Conservation (phyloP, 2,329 filamentous ascomycete species). For the Fusarium clavum region DNA sequence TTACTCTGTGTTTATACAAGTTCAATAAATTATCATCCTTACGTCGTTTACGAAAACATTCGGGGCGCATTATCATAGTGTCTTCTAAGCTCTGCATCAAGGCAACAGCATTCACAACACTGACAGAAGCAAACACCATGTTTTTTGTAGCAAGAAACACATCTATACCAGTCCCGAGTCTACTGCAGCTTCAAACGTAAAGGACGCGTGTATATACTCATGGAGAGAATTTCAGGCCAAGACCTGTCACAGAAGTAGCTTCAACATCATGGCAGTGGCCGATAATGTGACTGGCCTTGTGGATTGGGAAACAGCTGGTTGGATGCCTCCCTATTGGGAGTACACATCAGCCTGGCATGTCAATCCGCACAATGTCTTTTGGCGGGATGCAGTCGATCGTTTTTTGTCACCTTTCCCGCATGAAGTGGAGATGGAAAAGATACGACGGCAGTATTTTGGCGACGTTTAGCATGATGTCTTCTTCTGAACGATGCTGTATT, state of each 20-base stretch:
- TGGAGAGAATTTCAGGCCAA: background rate
- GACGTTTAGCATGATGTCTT: constrained; percentile 5
- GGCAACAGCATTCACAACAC: background rate
- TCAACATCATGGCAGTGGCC: constrained; percentile 57
- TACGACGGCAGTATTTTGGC: constrained; percentile 31
- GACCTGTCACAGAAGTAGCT: constrained; percentile 32
- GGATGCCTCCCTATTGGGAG: constrained; percentile 52
- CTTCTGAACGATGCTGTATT: too few relatives aligned
- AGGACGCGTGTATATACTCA: background rate
- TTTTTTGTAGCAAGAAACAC: constrained; percentile 24
- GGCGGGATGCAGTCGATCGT: constrained; percentile 31
- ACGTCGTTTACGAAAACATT: too few relatives aligned
- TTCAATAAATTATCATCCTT: too few relatives aligned
- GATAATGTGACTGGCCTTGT: constrained; percentile 59
- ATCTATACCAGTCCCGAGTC: constrained; percentile 13
- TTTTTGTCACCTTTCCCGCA: constrained; percentile 29
- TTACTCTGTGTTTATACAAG: too few relatives aligned
- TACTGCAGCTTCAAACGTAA: constrained; percentile 11
- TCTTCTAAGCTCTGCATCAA: background rate
- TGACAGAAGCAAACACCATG: constrained; percentile 29
- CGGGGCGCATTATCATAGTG: too few relatives aligned
- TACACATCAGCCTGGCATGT: constrained; percentile 42
- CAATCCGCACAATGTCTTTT: constrained; percentile 36
- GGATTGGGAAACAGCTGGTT: constrained; percentile 52
- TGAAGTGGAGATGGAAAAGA: constrained; percentile 37